Base-by-base conservation (phyloP, 192 early-diverging fungal genomes). In the Coemansia sp. region DNA sequence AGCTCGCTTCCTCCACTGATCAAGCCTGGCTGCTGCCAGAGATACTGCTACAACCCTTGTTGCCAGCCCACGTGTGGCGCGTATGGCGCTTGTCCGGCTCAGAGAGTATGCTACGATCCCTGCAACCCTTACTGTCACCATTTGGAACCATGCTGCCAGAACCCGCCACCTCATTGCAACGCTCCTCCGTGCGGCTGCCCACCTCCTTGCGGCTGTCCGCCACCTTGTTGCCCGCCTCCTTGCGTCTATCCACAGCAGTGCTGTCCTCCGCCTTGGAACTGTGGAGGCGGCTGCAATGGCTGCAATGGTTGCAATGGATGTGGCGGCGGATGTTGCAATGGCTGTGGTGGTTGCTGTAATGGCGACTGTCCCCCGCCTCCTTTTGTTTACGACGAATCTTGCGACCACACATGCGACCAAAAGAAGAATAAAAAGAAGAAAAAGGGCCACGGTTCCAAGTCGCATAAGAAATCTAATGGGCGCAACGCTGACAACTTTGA, bases 31-130 rank as follows among this genome's bases (percentile, higher is more conserved):
- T 71, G 69, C 62, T 68, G 65, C 43, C 59, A 68, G 40, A 49
- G 69, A 26, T 76, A 76, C 62, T 76, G 74, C 74, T 76, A 71
- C 46, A 55, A 70, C 28, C 69, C 74, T 11, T 76, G 69, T 46
- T 69, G 61, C 64, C 68, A 76, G 62, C 74, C 74, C 40, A 71
- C 68, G 2, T 62, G 68, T 50, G 74, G 69, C 14, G 19, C 40
- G 19, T 71, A 67, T 26, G 74, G 74, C 5, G n/a, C 50, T 0
- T 46, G 19, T 23, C 74, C 74, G 16, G 58, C 64, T 19, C 75
- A 76, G 43, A 63, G 66, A 38, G 52, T 76, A 4, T 68, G 66
- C 55, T 67, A 47, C 60, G 33, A 66, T 21, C 49, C 53, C n/a
- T 63, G 30, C 33, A 21, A 64, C 16, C 62, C 62, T 21, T 64